Evolutionary conservation across 495 filamentous ascomycete species (phyloP).

Genomic region (Xylaria venustula): DNA sequence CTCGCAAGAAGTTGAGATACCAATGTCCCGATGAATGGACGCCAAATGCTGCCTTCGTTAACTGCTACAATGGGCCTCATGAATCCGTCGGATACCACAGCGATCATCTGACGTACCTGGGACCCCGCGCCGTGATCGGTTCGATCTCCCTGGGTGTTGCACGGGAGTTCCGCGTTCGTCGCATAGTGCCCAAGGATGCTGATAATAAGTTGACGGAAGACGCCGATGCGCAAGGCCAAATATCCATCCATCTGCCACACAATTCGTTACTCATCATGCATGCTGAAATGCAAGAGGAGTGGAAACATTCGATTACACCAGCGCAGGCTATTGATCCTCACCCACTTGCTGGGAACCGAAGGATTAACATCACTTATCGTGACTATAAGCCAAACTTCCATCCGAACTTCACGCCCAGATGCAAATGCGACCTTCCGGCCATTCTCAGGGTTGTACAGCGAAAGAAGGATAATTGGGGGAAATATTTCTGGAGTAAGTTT

Average conservation of each 20-base stretch:
- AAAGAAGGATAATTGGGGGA: slow-evolving; percentile 68
- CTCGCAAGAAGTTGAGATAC: slow-evolving; percentile 71
- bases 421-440: slow-evolving; percentile 65
- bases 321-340: slow-evolving; percentile 76
- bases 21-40: slow-evolving; percentile 72
- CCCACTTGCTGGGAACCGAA: slow-evolving; percentile 69
- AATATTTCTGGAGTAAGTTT: slow-evolving; percentile 78
- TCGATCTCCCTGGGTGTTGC: slow-evolving; percentile 86
- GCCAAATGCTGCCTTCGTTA: slow-evolving; percentile 90
- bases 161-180: slow-evolving; percentile 84
- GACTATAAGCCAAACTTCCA: slow-evolving; percentile 75
- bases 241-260: slow-evolving; percentile 88
- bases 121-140: slow-evolving; percentile 83
- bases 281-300: slow-evolving; percentile 81
- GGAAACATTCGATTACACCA: slow-evolving; percentile 77
- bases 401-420: slow-evolving; percentile 64
- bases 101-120: slow-evolving; percentile 91
- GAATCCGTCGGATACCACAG: slow-evolving; percentile 89
- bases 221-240: slow-evolving; percentile 71
- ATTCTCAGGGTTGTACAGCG: slow-evolving; percentile 78
- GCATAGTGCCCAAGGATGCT: slow-evolving; percentile 56
- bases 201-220: slow-evolving; percentile 35
- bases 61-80: slow-evolving; percentile 78
- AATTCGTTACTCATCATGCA: slow-evolving; percentile 95
- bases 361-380: slow-evolving; percentile 94